These are phyloP conservation scores for Testicularia cyperi DNA, from an alignment of 1,284 basidiomycete genomes.

Conservation along the genomic window DNA sequence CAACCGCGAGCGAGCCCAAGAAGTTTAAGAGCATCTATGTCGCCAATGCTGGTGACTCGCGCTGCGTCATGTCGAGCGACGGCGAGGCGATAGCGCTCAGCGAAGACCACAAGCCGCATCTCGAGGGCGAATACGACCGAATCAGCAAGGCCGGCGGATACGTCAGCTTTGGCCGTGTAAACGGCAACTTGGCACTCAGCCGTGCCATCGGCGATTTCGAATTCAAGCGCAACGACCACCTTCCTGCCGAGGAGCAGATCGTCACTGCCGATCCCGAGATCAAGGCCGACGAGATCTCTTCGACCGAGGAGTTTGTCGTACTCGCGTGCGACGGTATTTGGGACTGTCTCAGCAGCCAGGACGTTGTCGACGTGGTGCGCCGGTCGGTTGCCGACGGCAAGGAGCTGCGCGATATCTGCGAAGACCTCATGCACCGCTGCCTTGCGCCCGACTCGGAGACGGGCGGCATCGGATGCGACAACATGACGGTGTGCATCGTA, in stretches of 20 bases:
- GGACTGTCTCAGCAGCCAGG: conserved; percentile 93
- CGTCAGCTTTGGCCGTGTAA: conserved; percentile 94
- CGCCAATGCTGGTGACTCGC: conserved; percentile 96
- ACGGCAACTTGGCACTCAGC: conserved; percentile 94
- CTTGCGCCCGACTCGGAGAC: conserved; percentile 90
- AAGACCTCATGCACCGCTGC: conserved; percentile 88
- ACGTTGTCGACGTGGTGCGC: conserved; percentile 86
- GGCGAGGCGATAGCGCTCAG: conserved; percentile 86
- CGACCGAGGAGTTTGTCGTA: conserved; percentile 85
- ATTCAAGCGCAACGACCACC: conserved; percentile 88
- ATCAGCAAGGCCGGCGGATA: conserved; percentile 94
- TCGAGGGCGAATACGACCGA: conserved; percentile 78
- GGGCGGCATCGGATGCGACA: conserved; percentile 95
- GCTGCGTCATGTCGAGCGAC: conserved; percentile 82
- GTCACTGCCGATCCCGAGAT: conserved; percentile 96
- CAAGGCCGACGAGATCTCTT: conserved; percentile 74
- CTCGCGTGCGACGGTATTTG: conserved; percentile 98
- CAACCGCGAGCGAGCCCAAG: conserved; percentile 8
- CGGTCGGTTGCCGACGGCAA: conserved; percentile 79
- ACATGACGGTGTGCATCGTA: conserved; percentile 95
- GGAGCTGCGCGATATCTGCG: conserved; percentile 77
- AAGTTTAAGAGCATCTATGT: conserved; percentile 43
- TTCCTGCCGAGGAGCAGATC: conserved; percentile 85
- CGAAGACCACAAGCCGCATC: conserved; percentile 93
- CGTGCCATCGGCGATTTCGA: conserved; percentile 97